Conservation (phyloP, 2,329 filamentous ascomycete genomes). For the Claviceps pazoutovae region DNA sequence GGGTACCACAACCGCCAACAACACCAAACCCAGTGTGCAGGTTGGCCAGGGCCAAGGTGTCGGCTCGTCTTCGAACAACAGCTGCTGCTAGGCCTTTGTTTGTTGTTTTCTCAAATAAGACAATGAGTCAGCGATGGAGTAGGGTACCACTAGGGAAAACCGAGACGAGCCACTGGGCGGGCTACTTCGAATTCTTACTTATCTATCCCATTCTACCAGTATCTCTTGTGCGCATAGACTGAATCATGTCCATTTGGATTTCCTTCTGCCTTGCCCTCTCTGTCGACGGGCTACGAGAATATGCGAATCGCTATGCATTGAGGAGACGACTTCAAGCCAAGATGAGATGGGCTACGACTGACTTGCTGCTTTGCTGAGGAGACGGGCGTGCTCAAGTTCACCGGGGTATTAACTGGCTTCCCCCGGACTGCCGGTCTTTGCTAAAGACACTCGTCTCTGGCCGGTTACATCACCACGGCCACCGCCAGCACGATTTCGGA, state of each 20-base stretch:
- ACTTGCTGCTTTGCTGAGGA: background rate
- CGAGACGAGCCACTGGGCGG: slow-evolving; percentile 17
- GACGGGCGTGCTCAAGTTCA: background rate
- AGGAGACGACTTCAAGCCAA: slow-evolving; percentile 5
- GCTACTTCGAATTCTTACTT: slow-evolving; percentile 8
- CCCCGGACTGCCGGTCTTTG: no score
- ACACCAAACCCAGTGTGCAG: slow-evolving; percentile 96
- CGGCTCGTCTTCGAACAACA: slow-evolving; percentile 68
- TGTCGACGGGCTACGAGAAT: slow-evolving; percentile 5
- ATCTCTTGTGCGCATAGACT: slow-evolving; percentile 22
- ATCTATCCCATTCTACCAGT: slow-evolving; percentile 14
- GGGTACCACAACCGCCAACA: slow-evolving; percentile 88
- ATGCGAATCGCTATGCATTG: slow-evolving; percentile 9
- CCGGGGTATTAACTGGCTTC: background rate
- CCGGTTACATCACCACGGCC: background rate
- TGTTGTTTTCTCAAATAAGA: background rate
- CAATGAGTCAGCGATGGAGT: slow-evolving; percentile 1
- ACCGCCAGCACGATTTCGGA: background rate
- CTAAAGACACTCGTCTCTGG: background rate
- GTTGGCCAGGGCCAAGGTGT: slow-evolving; percentile 92
- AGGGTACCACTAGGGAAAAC: slow-evolving; percentile 9
- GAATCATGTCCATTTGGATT: slow-evolving; percentile 21
- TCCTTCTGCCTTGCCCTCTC: slow-evolving; percentile 9
- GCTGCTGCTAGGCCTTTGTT: slow-evolving; percentile 63
- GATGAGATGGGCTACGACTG: background rate